Percentiles rank a stretch among this genome's conserved stretches.
Evolutionary conservation across 2,329 filamentous ascomycete species (phyloP).

Genomic region (Fusarium newnesense): DNA sequence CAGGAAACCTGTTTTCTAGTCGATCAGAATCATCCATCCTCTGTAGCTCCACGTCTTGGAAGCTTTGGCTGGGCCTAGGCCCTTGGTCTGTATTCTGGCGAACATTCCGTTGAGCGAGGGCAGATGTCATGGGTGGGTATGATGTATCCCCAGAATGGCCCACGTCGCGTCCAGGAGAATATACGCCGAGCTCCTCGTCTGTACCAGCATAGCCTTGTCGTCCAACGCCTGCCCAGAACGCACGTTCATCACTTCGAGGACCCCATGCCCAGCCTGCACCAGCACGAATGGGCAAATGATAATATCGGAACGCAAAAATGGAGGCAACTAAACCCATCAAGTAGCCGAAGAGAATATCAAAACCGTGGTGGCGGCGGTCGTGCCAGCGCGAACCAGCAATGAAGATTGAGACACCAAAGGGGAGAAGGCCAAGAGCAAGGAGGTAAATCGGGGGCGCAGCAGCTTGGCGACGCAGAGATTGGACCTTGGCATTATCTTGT

Average conservation of each 20-base stretch:
- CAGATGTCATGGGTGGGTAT: constrained; percentile 41
- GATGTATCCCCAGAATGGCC: constrained; percentile 44
- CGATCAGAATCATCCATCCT: constrained; percentile 32
- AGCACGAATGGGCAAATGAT: constrained; percentile 79
- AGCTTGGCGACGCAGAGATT: constrained; percentile 70
- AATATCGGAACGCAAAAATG: constrained; percentile 83
- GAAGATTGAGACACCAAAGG: constrained; percentile 80
- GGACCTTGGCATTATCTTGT: constrained; percentile 48
- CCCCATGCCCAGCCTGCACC: constrained; percentile 93
- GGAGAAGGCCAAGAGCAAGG: constrained; percentile 74
- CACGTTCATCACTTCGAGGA: constrained; percentile 75
- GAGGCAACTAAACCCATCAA: constrained; percentile 77
- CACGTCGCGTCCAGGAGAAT: constrained; percentile 21
- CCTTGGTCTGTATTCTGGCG: constrained; percentile 22
- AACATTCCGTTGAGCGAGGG: constrained; percentile 35
- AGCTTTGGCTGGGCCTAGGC: constrained; percentile 34
- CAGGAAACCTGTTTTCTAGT: constrained; percentile 23
- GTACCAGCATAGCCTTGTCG: constrained; percentile 65
- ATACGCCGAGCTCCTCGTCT: constrained; percentile 40
- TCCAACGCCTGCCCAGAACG: constrained; percentile 82
- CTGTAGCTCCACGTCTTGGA: constrained; percentile 49
- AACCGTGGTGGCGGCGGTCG: constrained; percentile 90
- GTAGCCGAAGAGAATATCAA: constrained; percentile 90
- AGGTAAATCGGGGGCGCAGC: constrained; percentile 87
- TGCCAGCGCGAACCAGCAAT: constrained; percentile 88